Conservation (phyloP, 2,329 filamentous ascomycete species). For the Colletotrichum truncatum region DNA sequence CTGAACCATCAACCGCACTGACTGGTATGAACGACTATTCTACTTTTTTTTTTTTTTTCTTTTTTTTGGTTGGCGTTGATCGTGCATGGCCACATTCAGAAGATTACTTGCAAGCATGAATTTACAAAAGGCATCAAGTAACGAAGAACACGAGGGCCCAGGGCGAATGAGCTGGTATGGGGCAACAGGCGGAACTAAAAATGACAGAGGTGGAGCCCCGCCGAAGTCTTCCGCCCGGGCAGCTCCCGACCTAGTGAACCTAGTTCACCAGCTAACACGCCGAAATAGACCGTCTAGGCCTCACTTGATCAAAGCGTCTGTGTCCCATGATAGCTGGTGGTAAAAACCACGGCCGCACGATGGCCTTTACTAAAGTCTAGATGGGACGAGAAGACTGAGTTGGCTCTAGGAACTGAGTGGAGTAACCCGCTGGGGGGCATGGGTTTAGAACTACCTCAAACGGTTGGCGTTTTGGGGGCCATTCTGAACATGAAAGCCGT, state of each 20-base stretch:
- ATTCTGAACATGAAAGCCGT: not conserved
- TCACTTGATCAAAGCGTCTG: not conserved
- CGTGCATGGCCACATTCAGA: not conserved
- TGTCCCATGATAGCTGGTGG: not conserved
- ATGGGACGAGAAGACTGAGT: not conserved
- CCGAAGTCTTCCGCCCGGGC: not conserved
- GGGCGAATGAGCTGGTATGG: not conserved
- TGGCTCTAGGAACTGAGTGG: constrained; percentile 18
- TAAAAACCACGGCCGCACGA: not conserved
- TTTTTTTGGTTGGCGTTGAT: not conserved
- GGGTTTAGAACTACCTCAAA: too few species aligned
- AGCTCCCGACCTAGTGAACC: not conserved
- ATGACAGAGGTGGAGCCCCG: too few species aligned
- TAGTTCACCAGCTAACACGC: not conserved
- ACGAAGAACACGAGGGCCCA: not conserved
- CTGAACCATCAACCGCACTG: constrained; percentile 1
- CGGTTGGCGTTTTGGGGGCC: constrained; percentile 20
- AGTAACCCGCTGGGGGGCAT: not conserved
- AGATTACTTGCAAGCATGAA: not conserved
- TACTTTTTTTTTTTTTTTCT: too few species aligned
- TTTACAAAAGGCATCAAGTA: not conserved
- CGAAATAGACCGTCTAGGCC: not conserved
- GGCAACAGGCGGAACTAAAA: not conserved
- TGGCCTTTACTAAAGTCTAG: constrained; percentile 4
- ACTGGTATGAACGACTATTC: too few species aligned